Evolutionary conservation across 257 asterid species (phyloP), one percentile per base, ranked within the genome.

Genomic region (Striga asiatica): DNA sequence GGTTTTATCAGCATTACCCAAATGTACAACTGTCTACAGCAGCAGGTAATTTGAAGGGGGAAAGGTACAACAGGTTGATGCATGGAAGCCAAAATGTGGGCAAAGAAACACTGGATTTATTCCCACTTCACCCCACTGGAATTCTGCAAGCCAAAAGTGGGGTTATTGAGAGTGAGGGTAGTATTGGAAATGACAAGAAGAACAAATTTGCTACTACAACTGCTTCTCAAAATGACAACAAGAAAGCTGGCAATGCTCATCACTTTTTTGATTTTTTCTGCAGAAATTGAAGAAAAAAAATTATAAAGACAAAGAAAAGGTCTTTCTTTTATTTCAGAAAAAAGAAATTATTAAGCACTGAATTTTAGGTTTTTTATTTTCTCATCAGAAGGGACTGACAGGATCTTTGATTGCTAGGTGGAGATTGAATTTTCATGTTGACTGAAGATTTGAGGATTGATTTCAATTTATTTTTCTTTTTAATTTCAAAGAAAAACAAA

Each of bases 91-190:
- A 32, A 54, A 20, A 48, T n/a, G n/a, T n/a, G 24, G 34, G 24
- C 31, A 11, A 80, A 68, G 79, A 81, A 65, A 88, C 97, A 21
- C 74, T 88, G 73, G 81, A 88, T 45, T 77, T 84, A 31, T 88
- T 88, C 54, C 97, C 97, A 5, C 58, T 78, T 41, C 80, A 82
- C 31, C 97, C 95, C 24, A 82, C 82, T 37, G 88, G 97, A 16
- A 37, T 74, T 35, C 52, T 80, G 45, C 46, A 65, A 57, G 51
- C 70, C 50, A 68, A 66, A 66, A 66, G 37, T 20, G 54, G 16
- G 66, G 65, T n/a, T n/a, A n/a, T n/a, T n/a, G n/a, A n/a, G n/a
- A n/a, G n/a, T n/a, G n/a, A n/a, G n/a, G n/a, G 39, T 19, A 48
- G 17, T 2, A 21, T 5, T 38, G 50, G 4, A 1, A 47, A 1